Evolutionary conservation across 345 rosid genomes (phyloP).

Genomic region (Eucalyptus microcorys): DNA sequence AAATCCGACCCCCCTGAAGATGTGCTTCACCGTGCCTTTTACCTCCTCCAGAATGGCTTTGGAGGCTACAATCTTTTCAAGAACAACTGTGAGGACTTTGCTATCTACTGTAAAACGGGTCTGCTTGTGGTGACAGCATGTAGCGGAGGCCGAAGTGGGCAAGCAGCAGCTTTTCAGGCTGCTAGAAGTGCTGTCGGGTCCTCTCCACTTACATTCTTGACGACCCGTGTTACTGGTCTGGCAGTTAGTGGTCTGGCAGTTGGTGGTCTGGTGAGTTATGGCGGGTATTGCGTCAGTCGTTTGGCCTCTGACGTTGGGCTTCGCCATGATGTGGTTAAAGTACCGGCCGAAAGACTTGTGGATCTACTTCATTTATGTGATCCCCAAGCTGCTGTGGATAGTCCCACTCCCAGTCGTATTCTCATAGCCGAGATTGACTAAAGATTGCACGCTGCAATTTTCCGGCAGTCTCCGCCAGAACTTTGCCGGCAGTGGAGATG

Average conservation of each 20-base stretch:
- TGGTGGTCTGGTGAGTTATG: conserved; percentile 17
- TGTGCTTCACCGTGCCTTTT: conserved; percentile 43
- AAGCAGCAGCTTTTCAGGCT: conserved; percentile 43
- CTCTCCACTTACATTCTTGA: conserved; percentile 26
- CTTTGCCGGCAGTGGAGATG: not conserved
- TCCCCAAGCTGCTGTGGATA: not conserved
- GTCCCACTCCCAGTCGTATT: not conserved
- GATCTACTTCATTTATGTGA: not conserved
- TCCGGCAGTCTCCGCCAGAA: not conserved
- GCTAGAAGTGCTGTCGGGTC: conserved; percentile 18
- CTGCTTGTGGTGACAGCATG: conserved; percentile 22
- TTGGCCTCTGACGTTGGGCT: conserved; percentile 45
- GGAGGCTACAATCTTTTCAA: conserved; percentile 48
- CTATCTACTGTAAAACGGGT: conserved; percentile 65
- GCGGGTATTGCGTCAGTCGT: conserved; percentile 33
- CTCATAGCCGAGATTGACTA: not conserved
- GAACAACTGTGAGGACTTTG: conserved; percentile 74
- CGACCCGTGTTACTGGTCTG: conserved; percentile 30
- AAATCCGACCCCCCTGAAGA: conserved; percentile 40
- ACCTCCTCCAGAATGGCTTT: conserved; percentile 51
- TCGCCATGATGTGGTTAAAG: too few relatives aligned
- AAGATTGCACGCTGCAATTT: not conserved
- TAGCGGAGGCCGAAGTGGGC: conserved; percentile 61
- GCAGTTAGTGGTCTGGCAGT: too few relatives aligned
- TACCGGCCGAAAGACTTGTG: too few relatives aligned